Percentiles rank a stretch among this genome's conserved stretches.
These are phyloP conservation scores for Tetrastigma voinierianum DNA, from an alignment of 164 flowering plant species.

Conservation along the genomic window DNA sequence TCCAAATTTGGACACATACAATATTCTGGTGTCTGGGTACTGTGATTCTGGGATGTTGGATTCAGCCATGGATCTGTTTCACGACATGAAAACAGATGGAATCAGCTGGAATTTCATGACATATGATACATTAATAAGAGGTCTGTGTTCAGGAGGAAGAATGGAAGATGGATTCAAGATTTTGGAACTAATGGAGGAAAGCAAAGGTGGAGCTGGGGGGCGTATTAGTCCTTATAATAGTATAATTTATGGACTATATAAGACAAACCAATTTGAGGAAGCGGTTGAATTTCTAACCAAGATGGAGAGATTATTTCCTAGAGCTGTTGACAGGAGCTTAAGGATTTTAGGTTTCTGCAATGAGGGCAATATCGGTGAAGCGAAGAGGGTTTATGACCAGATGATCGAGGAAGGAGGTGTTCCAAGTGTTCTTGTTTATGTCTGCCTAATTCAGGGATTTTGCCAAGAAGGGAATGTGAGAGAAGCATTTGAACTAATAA, in stretches of 20 bases:
- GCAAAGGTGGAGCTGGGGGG: slow-evolving; percentile 30
- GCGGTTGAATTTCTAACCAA: slow-evolving; percentile 51
- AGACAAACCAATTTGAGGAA: slow-evolving; percentile 45
- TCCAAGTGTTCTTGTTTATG: slow-evolving; percentile 62
- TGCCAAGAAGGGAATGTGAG: slow-evolving; percentile 39
- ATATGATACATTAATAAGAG: slow-evolving; percentile 56
- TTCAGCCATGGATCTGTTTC: slow-evolving; percentile 58
- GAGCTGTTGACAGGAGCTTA: slow-evolving; percentile 54
- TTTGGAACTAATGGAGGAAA: slow-evolving; percentile 68
- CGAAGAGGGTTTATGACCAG: slow-evolving; percentile 52
- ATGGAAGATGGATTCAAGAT: slow-evolving; percentile 57
- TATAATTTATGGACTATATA: slow-evolving; percentile 71
- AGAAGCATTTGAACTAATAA: slow-evolving; percentile 66
- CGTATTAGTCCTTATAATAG: slow-evolving; percentile 70
- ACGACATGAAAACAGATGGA: slow-evolving; percentile 70
- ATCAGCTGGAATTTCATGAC: slow-evolving; percentile 51
- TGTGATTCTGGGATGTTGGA: slow-evolving; percentile 57
- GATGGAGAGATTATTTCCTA: slow-evolving; percentile 59
- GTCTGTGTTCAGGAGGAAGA: slow-evolving; percentile 60
- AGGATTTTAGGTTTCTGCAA: slow-evolving; percentile 47
- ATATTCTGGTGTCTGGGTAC: slow-evolving; percentile 58
- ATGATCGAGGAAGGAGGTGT: slow-evolving; percentile 54
- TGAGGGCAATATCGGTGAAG: slow-evolving; percentile 45
- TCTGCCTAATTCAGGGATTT: slow-evolving; percentile 37
- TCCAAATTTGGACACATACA: slow-evolving; percentile 71